These are phyloP conservation scores for Nakazawaea populi DNA, from an alignment of 805 yeast genomes.

Conservation along the genomic window DNA sequence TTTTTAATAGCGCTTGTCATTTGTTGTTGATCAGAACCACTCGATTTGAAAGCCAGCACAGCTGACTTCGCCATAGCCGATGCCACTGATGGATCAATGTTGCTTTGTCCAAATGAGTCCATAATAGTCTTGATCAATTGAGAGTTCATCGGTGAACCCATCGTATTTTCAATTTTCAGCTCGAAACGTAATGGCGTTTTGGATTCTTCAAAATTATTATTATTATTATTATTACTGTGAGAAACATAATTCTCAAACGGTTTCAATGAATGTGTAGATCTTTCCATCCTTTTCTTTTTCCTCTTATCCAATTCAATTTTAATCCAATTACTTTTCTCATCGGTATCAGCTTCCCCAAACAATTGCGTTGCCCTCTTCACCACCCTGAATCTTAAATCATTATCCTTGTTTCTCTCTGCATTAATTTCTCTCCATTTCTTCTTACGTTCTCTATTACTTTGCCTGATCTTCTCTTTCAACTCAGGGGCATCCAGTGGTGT, in stretches of 20 bases:
- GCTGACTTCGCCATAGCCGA: slow-evolving; percentile 31
- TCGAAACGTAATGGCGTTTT: background rate
- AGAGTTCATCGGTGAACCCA: slow-evolving; percentile 9
- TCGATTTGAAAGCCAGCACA: slow-evolving; percentile 23
- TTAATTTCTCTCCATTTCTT: slow-evolving; percentile 82
- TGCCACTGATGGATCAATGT: slow-evolving; percentile 1
- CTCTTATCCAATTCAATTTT: slow-evolving; percentile 66
- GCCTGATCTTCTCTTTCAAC: slow-evolving; percentile 50
- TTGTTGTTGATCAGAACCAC: slow-evolving; percentile 14
- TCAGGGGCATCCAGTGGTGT: slow-evolving; percentile 18
- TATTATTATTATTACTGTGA: slow-evolving; percentile 1
- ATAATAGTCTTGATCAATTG: slow-evolving; percentile 1
- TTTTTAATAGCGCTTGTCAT: slow-evolving; percentile 21
- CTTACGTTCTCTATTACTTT: slow-evolving; percentile 72
- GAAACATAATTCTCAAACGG: slow-evolving; percentile 9
- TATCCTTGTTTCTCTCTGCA: slow-evolving; percentile 76
- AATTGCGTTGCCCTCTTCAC: slow-evolving; percentile 61
- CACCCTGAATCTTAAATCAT: slow-evolving; percentile 77
- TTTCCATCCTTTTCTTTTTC: slow-evolving; percentile 50
- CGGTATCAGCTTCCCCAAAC: slow-evolving; percentile 57
- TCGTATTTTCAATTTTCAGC: slow-evolving; percentile 16
- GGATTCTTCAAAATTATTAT: background rate
- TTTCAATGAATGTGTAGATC: slow-evolving; percentile 25
- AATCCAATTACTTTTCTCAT: slow-evolving; percentile 59
- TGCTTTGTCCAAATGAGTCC: background rate